Percentiles rank a stretch among this genome's conserved stretches.
These are phyloP conservation scores for Loxodes magnus DNA, from an alignment of 73 alveolate genomes.

Conservation along the genomic window DNA sequence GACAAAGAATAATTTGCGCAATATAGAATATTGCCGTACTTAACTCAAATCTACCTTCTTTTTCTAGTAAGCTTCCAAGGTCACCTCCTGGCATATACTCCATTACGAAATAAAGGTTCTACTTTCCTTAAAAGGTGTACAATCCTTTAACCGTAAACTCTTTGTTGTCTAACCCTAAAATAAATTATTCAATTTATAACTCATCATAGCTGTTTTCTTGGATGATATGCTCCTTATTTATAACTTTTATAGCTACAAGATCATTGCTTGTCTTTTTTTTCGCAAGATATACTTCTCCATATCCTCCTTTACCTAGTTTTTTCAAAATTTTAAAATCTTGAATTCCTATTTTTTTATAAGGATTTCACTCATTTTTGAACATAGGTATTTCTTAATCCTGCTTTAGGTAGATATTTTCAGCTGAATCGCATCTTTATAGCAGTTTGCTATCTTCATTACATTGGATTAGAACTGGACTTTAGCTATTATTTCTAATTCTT, in stretches of 20 bases:
- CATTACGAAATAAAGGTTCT: slow-evolving; percentile 74
- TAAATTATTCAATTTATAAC: slow-evolving; percentile 91
- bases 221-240: slow-evolving; percentile 6
- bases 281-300: slow-evolving; percentile 16
- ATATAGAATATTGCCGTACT: slow-evolving; percentile 48
- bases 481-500: too few relatives aligned
- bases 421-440: too few relatives aligned
- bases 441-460: too few relatives aligned
- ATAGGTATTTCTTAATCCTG: too few relatives aligned
- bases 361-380: too few relatives aligned
- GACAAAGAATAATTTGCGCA: slow-evolving; percentile 50
- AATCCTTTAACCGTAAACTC: slow-evolving; percentile 90
- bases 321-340: not conserved
- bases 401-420: too few relatives aligned
- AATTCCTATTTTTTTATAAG: too few relatives aligned
- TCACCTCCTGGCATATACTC: slow-evolving; percentile 83
- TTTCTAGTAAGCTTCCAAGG: slow-evolving; percentile 55
- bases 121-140: slow-evolving; percentile 84
- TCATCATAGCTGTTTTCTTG: slow-evolving; percentile 19
- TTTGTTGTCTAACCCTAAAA: slow-evolving; percentile 52
- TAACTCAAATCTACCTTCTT: slow-evolving; percentile 44
- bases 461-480: too few relatives aligned
- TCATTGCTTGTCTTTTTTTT: slow-evolving; percentile 12
- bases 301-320: slow-evolving; percentile 19
- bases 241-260: slow-evolving; percentile 22